Evolutionary conservation across 1,284 basidiomycete species (phyloP).

Genomic region (Cryptococcus depauperatus): DNA sequence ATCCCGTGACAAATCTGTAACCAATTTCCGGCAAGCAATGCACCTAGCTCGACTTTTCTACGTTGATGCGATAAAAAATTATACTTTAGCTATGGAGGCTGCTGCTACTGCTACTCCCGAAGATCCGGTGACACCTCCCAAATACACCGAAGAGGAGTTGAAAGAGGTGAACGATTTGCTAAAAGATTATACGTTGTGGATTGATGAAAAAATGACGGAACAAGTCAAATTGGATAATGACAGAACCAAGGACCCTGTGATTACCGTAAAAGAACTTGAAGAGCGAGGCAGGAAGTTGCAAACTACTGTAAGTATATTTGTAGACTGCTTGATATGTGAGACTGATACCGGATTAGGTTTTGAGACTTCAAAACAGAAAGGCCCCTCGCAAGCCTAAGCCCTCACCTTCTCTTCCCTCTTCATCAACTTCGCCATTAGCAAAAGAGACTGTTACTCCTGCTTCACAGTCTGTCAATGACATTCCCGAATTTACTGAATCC

Average conservation of each 20-base stretch:
- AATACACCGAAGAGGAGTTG: conserved; percentile 75
- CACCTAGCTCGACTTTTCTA: conserved; percentile 63
- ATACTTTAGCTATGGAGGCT: conserved; percentile 51
- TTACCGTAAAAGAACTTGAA: conserved; percentile 73
- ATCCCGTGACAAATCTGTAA: conserved; percentile 55
- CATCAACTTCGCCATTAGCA: no score
- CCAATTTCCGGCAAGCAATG: conserved; percentile 60
- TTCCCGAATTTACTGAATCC: no score
- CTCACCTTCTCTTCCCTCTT: conserved; percentile 10
- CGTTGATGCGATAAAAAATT: conserved; percentile 60
- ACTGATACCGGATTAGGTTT: conserved; percentile 14
- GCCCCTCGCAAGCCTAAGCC: conserved; percentile 22
- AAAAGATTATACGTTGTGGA: conserved; percentile 69
- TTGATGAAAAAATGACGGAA: conserved; percentile 66
- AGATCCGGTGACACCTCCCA: conserved; percentile 54
- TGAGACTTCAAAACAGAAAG: conserved; percentile 27
- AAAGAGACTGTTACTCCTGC: no score
- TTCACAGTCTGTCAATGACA: no score
- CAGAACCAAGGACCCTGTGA: conserved; percentile 61
- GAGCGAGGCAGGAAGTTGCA: conserved; percentile 70
- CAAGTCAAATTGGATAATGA: conserved; percentile 63
- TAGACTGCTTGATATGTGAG: not conserved
- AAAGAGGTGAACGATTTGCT: conserved; percentile 63
- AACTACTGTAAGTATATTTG: conserved; percentile 52
- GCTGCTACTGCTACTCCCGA: conserved; percentile 25